Evolutionary conservation across 306 rosid species (phyloP).

Genomic region (Quillaja saponaria): DNA sequence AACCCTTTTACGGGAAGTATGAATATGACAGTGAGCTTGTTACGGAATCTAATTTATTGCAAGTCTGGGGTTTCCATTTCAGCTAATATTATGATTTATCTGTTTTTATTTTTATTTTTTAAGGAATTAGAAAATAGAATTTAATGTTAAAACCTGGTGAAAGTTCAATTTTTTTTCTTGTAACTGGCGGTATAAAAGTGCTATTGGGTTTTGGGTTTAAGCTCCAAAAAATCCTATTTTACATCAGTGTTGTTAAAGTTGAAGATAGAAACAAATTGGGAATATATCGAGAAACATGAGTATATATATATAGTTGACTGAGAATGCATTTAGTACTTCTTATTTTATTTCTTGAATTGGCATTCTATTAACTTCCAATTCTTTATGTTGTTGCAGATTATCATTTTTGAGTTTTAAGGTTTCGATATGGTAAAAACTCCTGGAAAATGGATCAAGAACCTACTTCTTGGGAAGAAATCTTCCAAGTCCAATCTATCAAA

Average conservation of each 20-base stretch:
- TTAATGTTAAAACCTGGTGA: constrained; percentile 13
- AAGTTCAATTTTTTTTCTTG: too few relatives aligned
- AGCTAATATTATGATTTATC: constrained; percentile 23
- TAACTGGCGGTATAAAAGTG: constrained; percentile 6
- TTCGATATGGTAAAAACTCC: constrained; percentile 79
- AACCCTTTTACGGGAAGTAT: constrained; percentile 16
- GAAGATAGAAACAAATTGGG: neutral
- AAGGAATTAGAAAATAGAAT: constrained; percentile 3
- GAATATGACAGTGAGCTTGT: constrained; percentile 26
- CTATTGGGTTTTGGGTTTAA: constrained; percentile 10
- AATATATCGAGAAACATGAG: too few relatives aligned
- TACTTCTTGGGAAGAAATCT: constrained; percentile 79
- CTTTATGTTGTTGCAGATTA: constrained; percentile 31
- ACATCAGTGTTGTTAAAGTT: neutral
- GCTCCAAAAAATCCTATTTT: constrained; percentile 4
- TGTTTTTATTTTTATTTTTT: constrained; percentile 21
- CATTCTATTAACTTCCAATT: constrained; percentile 17
- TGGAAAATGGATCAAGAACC: constrained; percentile 80
- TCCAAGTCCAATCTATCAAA: constrained; percentile 62
- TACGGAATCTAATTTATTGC: constrained; percentile 24
- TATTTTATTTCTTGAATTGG: neutral
- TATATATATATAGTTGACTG: too few relatives aligned
- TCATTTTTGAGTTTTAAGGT: constrained; percentile 33
- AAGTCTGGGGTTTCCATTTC: neutral
- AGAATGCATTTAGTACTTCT: neutral